A percentile compares a stretch with the other conserved stretches of the same genome.
These are phyloP conservation scores for Knoxdaviesia proteae DNA, from an alignment of 2,329 filamentous ascomycete genomes.

Conservation along the genomic window DNA sequence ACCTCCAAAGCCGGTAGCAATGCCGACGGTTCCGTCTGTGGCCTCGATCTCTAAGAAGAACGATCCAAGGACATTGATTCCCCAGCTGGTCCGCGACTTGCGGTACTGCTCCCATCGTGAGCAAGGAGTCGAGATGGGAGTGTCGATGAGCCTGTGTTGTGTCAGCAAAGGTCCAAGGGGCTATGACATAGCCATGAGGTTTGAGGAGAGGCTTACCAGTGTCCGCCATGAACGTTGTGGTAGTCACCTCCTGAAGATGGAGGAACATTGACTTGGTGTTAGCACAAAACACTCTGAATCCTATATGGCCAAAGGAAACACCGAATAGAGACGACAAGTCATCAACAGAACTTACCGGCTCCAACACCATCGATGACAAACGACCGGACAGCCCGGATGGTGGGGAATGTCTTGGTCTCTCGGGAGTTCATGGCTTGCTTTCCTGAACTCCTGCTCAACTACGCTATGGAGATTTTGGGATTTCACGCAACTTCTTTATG, in stretches of 20 bases:
- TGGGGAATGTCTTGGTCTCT: slow-evolving; percentile 31
- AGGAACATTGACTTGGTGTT: background rate
- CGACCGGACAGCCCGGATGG: slow-evolving; percentile 54
- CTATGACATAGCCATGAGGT: background rate
- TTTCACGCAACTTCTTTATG: no score
- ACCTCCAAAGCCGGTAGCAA: slow-evolving; percentile 83
- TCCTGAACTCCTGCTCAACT: no score
- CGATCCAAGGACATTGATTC: slow-evolving; percentile 84
- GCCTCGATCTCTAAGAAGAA: slow-evolving; percentile 83
- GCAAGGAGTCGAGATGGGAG: slow-evolving; percentile 81
- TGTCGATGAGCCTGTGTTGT: slow-evolving; percentile 61
- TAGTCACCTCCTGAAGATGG: slow-evolving; percentile 50
- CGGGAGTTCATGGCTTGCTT: no score
- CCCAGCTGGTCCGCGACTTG: slow-evolving; percentile 75
- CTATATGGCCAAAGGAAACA: no score
- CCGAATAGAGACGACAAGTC: slow-evolving; percentile 6
- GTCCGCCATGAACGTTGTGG: slow-evolving; percentile 67
- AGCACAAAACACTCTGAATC: background rate
- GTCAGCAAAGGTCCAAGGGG: background rate
- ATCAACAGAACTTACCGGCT: slow-evolving; percentile 20
- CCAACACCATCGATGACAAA: slow-evolving; percentile 47
- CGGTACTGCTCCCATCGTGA: slow-evolving; percentile 78
- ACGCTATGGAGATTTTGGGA: no score
- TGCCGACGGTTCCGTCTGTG: slow-evolving; percentile 76
- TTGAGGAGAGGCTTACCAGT: slow-evolving; percentile 29